A percentile compares a stretch with the other conserved stretches of the same genome.
phyloP scores from a whole-genome alignment of 1,284 basidiomycete genomes.

The Gomphus bonarii region DNA sequence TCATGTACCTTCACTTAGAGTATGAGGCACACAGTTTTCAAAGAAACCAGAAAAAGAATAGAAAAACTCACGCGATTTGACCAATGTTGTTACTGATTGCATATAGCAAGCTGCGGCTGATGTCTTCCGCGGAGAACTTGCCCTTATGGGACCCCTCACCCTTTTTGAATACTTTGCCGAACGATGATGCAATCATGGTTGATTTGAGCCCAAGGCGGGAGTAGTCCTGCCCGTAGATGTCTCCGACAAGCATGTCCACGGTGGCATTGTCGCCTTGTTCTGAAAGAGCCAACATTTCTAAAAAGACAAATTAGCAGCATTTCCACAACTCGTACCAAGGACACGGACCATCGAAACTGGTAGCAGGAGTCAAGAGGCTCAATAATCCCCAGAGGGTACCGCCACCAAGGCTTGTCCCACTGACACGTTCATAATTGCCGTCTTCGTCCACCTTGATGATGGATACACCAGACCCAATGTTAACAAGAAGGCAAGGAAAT shows the following conservation, averaged over 20 bases:
- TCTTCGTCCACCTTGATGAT: slow-evolving; percentile 97
- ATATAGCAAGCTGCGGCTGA: slow-evolving; percentile 89
- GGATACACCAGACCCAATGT: slow-evolving; percentile 96
- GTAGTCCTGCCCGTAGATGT: slow-evolving; percentile 97
- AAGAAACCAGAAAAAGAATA: slow-evolving; percentile 2
- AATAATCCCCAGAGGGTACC: slow-evolving; percentile 98
- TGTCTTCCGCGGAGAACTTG: slow-evolving; percentile 86
- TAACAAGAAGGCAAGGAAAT: slow-evolving; percentile 93
- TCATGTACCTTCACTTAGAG: slow-evolving; percentile 78
- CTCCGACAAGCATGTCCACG: slow-evolving; percentile 98
- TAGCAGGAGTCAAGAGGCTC: slow-evolving; percentile 91
- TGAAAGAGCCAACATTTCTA: slow-evolving; percentile 94
- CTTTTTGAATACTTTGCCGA: slow-evolving; percentile 98
- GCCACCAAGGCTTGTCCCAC: slow-evolving; percentile 95
- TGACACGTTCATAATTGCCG: slow-evolving; percentile 92
- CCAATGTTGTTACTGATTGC: slow-evolving; percentile 99
- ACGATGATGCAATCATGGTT: slow-evolving; percentile 94
- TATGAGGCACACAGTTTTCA: not conserved
- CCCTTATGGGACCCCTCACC: slow-evolving; percentile 50
- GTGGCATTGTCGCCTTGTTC: slow-evolving; percentile 89
- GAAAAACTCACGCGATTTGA: slow-evolving; percentile 90
- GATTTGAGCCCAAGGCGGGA: slow-evolving; percentile 92
- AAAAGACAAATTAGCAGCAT: slow-evolving; percentile 12
- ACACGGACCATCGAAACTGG: slow-evolving; percentile 83
- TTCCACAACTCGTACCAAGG: slow-evolving; percentile 10